These are phyloP conservation scores for Gentiana macrophylla DNA, from an alignment of 257 asterid genomes.

Conservation along the genomic window DNA sequence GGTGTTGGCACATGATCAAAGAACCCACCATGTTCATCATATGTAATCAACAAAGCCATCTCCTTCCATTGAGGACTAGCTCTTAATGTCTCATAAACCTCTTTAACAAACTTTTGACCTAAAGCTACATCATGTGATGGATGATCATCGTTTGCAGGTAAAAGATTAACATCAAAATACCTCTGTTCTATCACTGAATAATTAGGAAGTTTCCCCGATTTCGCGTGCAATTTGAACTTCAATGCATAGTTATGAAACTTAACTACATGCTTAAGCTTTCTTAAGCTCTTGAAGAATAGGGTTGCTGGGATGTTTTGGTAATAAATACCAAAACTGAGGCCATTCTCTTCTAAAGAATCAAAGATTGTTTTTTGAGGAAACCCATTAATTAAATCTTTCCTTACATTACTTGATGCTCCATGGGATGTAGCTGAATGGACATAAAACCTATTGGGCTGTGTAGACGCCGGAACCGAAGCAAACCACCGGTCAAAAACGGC, in stretches of 20 bases:
- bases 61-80: constrained; percentile 93
- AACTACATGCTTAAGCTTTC: constrained; percentile 53
- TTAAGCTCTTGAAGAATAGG: constrained; percentile 60
- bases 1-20: constrained; percentile 96
- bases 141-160: constrained; percentile 91
- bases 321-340: constrained; percentile 68
- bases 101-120: constrained; percentile 95
- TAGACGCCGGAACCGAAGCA: constrained; percentile 93
- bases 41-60: constrained; percentile 82
- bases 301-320: constrained; percentile 95
- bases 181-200: constrained; percentile 86
- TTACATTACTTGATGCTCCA: constrained; percentile 91
- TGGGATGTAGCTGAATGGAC: constrained; percentile 98
- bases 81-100: constrained; percentile 81
- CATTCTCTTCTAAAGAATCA: constrained; percentile 81
- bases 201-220: constrained; percentile 68
- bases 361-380: constrained; percentile 96
- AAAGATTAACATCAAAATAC: constrained; percentile 46
- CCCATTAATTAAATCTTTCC: constrained; percentile 73
- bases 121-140: constrained; percentile 85
- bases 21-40: constrained; percentile 95
- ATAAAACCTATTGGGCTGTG: constrained; percentile 91
- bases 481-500: constrained; percentile 90
- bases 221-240: constrained; percentile 67
- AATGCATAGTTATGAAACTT: constrained; percentile 52